Conservation (phyloP, 345 rosid genomes). For the Corchorus olitorius region DNA sequence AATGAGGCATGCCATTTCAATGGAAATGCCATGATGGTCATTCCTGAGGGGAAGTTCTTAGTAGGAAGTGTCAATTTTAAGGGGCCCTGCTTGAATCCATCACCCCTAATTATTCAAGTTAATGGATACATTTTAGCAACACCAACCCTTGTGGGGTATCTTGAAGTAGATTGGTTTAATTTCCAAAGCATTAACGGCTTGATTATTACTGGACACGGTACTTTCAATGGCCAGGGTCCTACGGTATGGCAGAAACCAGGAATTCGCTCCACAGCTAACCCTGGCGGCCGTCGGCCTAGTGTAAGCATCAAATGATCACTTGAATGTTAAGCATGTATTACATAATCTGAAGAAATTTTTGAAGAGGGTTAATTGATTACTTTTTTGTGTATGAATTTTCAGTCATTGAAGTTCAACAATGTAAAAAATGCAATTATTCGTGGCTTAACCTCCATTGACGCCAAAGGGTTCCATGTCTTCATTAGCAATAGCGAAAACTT, state of each 20-base stretch:
- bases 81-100: constrained; percentile 26
- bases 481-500: constrained; percentile 42
- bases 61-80: constrained; percentile 14
- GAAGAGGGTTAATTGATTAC: too few relatives aligned
- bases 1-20: constrained; percentile 22
- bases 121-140: not conserved
- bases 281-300: constrained; percentile 19
- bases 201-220: constrained; percentile 48
- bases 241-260: constrained; percentile 36
- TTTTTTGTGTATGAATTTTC: not conserved
- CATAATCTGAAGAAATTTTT: not conserved
- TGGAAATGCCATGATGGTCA: constrained; percentile 22
- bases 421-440: constrained; percentile 38
- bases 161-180: constrained; percentile 10
- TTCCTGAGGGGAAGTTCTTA: constrained; percentile 17
- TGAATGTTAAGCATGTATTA: not conserved
- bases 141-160: too few relatives aligned
- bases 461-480: constrained; percentile 64
- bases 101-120: constrained; percentile 7
- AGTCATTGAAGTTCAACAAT: constrained; percentile 44
- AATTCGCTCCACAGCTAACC: too few relatives aligned
- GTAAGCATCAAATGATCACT: constrained; percentile 22
- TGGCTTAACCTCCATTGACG: constrained; percentile 49
- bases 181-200: constrained; percentile 40
- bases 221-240: constrained; percentile 57